Conservation (phyloP, 805 yeast genomes). For the Komagataella ulmi region DNA sequence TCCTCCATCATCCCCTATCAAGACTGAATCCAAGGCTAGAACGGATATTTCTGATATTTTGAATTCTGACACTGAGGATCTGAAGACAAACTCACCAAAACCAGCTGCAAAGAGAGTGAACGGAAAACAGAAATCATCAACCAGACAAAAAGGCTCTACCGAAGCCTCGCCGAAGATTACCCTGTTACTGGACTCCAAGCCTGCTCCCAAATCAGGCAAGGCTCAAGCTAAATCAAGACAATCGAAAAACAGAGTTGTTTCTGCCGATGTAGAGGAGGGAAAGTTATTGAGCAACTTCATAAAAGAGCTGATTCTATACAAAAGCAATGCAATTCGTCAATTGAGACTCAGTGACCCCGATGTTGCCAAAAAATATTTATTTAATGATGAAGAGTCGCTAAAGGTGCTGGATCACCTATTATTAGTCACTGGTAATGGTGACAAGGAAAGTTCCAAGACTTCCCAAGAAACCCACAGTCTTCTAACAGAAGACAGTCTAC, state of each 20-base stretch:
- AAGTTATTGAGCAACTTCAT: conserved; percentile 14
- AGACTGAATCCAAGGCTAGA: background rate
- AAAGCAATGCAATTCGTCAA: conserved; percentile 2
- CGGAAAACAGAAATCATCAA: background rate
- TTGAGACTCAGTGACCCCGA: conserved; percentile 4
- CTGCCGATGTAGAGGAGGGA: background rate
- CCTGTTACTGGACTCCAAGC: background rate
- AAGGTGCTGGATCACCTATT: conserved; percentile 5
- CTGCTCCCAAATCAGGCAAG: background rate
- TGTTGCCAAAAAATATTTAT: conserved; percentile 9
- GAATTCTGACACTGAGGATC: background rate
- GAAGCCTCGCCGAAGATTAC: background rate
- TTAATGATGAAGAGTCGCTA: conserved; percentile 2
- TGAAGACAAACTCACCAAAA: background rate
- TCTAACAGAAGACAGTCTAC: conserved; percentile 1
- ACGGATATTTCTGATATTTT: background rate
- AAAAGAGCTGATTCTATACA: conserved; percentile 11
- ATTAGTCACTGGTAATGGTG: conserved; percentile 2
- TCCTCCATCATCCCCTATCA: background rate
- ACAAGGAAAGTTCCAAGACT: background rate
- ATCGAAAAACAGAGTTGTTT: background rate
- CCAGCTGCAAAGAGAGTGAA: background rate
- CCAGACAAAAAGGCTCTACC: background rate
- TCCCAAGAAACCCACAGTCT: conserved; percentile 1
- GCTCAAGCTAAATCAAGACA: background rate